phyloP scores from a whole-genome alignment of 2,329 filamentous ascomycete species.

The Sodiomyces alkalinus region DNA sequence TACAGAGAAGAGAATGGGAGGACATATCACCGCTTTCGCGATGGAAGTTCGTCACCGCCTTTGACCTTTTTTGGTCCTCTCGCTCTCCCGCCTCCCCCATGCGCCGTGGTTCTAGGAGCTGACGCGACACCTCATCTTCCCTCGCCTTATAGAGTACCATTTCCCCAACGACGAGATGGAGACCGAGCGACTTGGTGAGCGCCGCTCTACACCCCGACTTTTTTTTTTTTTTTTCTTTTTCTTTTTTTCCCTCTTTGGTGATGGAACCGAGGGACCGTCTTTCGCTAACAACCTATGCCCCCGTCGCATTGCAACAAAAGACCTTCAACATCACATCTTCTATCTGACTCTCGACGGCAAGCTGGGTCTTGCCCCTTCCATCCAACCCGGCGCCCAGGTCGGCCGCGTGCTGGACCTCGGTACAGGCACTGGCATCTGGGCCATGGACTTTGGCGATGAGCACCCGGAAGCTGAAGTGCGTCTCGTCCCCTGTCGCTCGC shows the following conservation, averaged over 20 bases:
- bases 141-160: slow-evolving; percentile 7
- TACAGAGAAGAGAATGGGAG: slow-evolving; percentile 8
- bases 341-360: slow-evolving; percentile 23
- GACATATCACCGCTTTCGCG: slow-evolving; percentile 10
- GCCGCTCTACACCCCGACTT: rapidly evolving
- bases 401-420: slow-evolving; percentile 12
- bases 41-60: slow-evolving; percentile 3
- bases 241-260: too few relatives aligned
- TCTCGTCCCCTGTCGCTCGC: background rate
- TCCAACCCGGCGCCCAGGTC: slow-evolving; percentile 6
- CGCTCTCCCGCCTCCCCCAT: background rate
- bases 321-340: slow-evolving; percentile 40
- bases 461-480: slow-evolving; percentile 15
- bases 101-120: background rate
- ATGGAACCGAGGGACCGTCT: too few relatives aligned
- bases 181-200: slow-evolving; percentile 6
- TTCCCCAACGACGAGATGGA: slow-evolving; percentile 8
- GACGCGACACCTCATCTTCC: background rate
- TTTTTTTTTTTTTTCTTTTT: too few relatives aligned
- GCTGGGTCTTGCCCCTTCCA: slow-evolving; percentile 5
- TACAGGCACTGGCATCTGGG: slow-evolving; percentile 16
- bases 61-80: too few relatives aligned
- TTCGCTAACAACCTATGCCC: too few relatives aligned
- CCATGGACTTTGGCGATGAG: slow-evolving; percentile 26
- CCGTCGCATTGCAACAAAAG: slow-evolving; percentile 8